A percentile compares a stretch with the other conserved stretches of the same genome.
Conservation (phyloP, 805 yeast genomes). For the Saturnispora kantuleensis region DNA sequence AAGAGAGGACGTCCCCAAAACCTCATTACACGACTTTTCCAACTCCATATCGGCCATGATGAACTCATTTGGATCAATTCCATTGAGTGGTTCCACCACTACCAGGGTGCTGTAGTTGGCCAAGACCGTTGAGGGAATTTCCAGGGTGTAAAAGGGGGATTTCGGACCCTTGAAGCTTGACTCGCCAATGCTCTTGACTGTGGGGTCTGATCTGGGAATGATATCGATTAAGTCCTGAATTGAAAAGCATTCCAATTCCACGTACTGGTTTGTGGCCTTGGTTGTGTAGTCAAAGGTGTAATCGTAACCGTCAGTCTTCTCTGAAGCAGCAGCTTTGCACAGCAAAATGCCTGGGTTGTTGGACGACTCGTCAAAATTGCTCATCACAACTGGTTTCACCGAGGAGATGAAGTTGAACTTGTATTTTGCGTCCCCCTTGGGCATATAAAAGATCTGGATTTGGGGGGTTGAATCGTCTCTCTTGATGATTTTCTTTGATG, state of each 20-base stretch:
- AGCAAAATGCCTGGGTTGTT: constrained; percentile 23
- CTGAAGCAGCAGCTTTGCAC: constrained; percentile 20
- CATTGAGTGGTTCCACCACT: constrained; percentile 29
- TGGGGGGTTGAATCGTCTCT: constrained; percentile 20
- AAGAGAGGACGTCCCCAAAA: constrained; percentile 25
- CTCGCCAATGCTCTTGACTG: constrained; percentile 31
- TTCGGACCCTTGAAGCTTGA: constrained; percentile 46
- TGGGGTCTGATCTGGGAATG: constrained; percentile 43
- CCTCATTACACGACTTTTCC: constrained; percentile 17
- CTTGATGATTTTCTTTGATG: constrained; percentile 17
- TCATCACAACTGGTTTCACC: constrained; percentile 16
- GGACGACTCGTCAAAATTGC: constrained; percentile 13
- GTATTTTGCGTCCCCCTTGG: constrained; percentile 22
- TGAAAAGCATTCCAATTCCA: constrained; percentile 39
- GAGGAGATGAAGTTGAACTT: constrained; percentile 26
- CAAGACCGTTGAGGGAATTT: constrained; percentile 31
- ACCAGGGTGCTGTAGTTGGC: constrained; percentile 40
- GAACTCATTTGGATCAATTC: constrained; percentile 21
- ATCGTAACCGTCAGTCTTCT: constrained; percentile 9
- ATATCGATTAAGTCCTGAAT: constrained; percentile 27
- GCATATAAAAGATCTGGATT: constrained; percentile 27
- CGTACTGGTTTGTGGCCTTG: constrained; percentile 27
- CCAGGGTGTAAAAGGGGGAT: constrained; percentile 40
- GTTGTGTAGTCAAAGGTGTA: constrained; percentile 31
- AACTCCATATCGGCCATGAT: constrained; percentile 30